phyloP scores from a whole-genome alignment of 306 rosid genomes.

The Quercus variabilis region DNA sequence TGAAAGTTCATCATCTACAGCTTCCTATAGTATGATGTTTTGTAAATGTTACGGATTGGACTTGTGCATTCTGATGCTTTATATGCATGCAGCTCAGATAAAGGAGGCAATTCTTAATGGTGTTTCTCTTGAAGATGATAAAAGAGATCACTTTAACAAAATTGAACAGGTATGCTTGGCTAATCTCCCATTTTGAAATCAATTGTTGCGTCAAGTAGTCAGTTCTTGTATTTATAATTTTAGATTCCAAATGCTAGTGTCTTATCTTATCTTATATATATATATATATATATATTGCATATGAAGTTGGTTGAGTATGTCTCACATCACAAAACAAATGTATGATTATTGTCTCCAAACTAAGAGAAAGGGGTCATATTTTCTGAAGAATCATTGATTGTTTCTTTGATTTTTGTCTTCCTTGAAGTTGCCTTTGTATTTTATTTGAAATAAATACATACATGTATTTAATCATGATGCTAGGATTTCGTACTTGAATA shows the following conservation, averaged over 20 bases:
- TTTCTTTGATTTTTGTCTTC: not conserved
- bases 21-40: not conserved
- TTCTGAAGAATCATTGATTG: constrained; percentile 4
- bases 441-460: not conserved
- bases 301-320: not conserved
- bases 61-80: constrained; percentile 26
- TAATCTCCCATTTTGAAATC: not conserved
- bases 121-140: constrained; percentile 88
- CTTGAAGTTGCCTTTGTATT: constrained; percentile 5
- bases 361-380: not conserved
- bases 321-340: not conserved
- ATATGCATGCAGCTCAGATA: constrained; percentile 64
- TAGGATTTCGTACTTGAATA: not conserved
- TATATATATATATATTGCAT: not conserved
- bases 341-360: not conserved
- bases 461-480: not conserved
- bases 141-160: constrained; percentile 77
- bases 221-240: not conserved
- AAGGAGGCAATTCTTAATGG: constrained; percentile 93
- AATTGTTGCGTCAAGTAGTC: not conserved
- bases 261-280: too few relatives aligned
- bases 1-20: not conserved
- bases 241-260: too few relatives aligned
- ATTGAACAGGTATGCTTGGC: constrained; percentile 68
- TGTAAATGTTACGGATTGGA: constrained; percentile 9